A percentile compares a stretch with the other conserved stretches of the same genome.
These are phyloP conservation scores for Castanea mollissima DNA, from an alignment of 306 rosid species.

Conservation along the genomic window DNA sequence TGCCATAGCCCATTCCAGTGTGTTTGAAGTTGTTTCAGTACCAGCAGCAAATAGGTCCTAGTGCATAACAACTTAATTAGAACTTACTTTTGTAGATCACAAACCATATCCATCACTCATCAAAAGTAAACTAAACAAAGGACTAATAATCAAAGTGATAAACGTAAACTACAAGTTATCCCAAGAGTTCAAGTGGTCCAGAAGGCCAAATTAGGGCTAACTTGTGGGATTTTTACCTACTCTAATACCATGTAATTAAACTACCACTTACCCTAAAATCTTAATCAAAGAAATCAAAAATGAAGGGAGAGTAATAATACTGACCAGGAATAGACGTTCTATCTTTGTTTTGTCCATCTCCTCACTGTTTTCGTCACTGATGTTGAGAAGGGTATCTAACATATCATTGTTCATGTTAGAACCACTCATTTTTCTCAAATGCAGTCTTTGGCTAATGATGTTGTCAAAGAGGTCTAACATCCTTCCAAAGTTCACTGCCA, in stretches of 20 bases:
- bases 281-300: neutral
- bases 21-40: constrained; percentile 22
- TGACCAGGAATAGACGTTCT: constrained; percentile 11
- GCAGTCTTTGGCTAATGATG: constrained; percentile 2
- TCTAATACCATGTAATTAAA: no score
- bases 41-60: constrained; percentile 23
- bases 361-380: neutral
- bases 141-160: no score
- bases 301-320: neutral
- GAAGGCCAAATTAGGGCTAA: constrained; percentile 29
- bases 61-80: neutral
- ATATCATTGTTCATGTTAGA: neutral
- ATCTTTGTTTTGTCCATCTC: constrained; percentile 5
- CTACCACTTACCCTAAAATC: neutral
- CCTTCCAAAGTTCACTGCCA: neutral
- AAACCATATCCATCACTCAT: no score
- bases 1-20: constrained; percentile 37
- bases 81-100: constrained; percentile 6
- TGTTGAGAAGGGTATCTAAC: constrained; percentile 8
- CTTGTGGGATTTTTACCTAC: neutral
- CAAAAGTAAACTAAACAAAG: neutral
- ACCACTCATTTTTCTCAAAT: neutral
- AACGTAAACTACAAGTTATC: no score
- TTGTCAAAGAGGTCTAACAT: neutral
- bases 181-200: no score